Conservation (phyloP, 306 rosid species). For the Acacia confusa region DNA sequence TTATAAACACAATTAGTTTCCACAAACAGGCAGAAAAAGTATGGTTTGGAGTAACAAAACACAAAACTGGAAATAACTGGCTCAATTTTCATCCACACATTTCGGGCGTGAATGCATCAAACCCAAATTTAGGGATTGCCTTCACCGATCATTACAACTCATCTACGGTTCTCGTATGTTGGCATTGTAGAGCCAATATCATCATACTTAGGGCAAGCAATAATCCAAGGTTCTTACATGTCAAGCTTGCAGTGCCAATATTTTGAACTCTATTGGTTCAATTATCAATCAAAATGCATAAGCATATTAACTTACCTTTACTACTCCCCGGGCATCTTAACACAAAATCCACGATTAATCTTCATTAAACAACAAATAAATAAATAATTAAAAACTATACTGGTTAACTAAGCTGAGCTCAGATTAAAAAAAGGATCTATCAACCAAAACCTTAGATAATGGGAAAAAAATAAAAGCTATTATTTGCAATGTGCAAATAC, state of each 20-base stretch:
- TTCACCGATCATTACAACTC: neutral
- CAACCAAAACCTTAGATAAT: neutral
- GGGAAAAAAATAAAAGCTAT: neutral
- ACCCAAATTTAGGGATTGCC: neutral
- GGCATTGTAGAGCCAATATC: neutral
- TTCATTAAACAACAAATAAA: neutral
- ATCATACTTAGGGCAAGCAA: neutral
- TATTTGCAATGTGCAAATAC: neutral
- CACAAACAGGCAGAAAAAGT: neutral
- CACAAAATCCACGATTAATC: conserved; percentile 7
- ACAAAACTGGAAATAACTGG: neutral
- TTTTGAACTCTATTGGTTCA: neutral
- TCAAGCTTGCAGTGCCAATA: neutral
- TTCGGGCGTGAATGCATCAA: neutral
- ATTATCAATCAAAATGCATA: conserved; percentile 16
- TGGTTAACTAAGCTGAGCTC: neutral
- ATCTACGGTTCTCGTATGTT: neutral
- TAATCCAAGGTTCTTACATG: conserved; percentile 13
- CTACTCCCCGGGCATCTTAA: neutral
- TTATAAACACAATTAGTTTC: neutral
- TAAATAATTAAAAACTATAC: neutral
- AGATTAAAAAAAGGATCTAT: neutral
- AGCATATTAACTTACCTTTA: neutral
- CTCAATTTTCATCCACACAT: neutral
- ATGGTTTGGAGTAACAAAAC: neutral